phyloP scores from a whole-genome alignment of 805 yeast species.

The Yarrowia yakushimensis region DNA sequence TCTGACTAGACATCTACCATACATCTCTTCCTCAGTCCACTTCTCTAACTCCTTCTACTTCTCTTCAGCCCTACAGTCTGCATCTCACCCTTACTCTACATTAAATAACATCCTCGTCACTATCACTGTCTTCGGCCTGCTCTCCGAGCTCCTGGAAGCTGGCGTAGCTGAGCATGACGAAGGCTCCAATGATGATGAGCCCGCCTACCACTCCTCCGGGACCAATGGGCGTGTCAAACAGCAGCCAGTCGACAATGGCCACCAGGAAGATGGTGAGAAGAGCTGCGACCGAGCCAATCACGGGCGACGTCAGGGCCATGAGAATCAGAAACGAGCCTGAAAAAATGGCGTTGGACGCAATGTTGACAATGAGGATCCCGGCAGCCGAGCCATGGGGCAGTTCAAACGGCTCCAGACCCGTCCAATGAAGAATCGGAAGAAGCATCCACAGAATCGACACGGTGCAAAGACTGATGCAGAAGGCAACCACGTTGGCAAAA shows the following conservation, averaged over 20 bases:
- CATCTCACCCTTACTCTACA: background rate
- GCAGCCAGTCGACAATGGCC: slow-evolving; percentile 68
- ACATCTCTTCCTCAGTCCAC: no score
- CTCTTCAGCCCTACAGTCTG: no score
- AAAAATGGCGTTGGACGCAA: slow-evolving; percentile 61
- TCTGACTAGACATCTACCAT: no score
- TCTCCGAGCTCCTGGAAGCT: slow-evolving; percentile 40
- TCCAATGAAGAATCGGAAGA: slow-evolving; percentile 49
- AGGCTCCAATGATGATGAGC: slow-evolving; percentile 63
- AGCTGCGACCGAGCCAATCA: slow-evolving; percentile 63
- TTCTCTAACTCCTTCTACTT: no score
- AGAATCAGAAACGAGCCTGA: slow-evolving; percentile 69
- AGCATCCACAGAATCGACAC: slow-evolving; percentile 47
- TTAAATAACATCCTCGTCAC: slow-evolving; percentile 23
- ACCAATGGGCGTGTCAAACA: slow-evolving; percentile 58
- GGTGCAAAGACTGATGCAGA: slow-evolving; percentile 60
- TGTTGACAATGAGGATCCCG: slow-evolving; percentile 50
- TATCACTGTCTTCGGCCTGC: slow-evolving; percentile 37
- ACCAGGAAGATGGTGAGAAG: slow-evolving; percentile 75
- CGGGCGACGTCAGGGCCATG: slow-evolving; percentile 84
- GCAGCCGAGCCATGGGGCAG: slow-evolving; percentile 47
- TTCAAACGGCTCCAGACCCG: slow-evolving; percentile 57
- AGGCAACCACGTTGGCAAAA: slow-evolving; percentile 74
- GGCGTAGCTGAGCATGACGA: slow-evolving; percentile 49
- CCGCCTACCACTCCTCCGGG: slow-evolving; percentile 65